Base-by-base conservation (phyloP, 2,329 filamentous ascomycete genomes). In the Achaetomium macrosporum region DNA sequence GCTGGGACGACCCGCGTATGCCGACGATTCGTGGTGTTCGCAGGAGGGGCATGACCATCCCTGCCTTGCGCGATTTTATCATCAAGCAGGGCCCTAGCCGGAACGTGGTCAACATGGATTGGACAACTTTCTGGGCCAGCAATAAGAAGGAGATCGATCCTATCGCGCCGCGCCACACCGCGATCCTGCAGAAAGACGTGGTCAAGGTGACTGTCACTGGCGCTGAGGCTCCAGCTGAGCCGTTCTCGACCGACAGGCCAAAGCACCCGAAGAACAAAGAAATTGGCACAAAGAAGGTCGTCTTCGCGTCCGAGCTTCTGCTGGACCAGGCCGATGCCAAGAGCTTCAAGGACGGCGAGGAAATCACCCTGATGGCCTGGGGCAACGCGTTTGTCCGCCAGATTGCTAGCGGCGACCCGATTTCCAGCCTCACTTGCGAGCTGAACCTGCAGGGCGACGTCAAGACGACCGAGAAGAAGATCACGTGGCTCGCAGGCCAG, bases 311-410 rank as follows among this genome's bases (percentile, higher is more conserved):
- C 53, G 79, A 84, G 57, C 76, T 96, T 59, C 75, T 93, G 56
- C 74, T 97, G 48, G 92, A 96, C 67, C 92, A 96, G 71, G 87
- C 79, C 42, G 92, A 97, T 64, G 89, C 86, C 57, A 85, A 85
- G 68, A 80, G 79, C 25, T 95, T 96, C 72, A 86, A 83, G 63
- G 78, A 86, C 55, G 84, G 86, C 65, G 92, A 97, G 74, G 91
- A 96, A 70, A 88, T 97, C 64, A 96, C 92, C 0, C 78, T 96
- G 40, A 96, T 96, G 92, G 87, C 87, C 69, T 97, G 92, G 92
- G 93, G 92, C 62, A 95, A 95, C 65, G 89, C 87, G 12, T 81
- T 90, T 60, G 87, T 93, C 20, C 81, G 84, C 51, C 82, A 83
- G 55, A 82, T 89, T 57, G 69, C 73, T 16, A 68, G 69, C 19